A percentile compares a stretch with the other conserved stretches of the same genome.
These are phyloP conservation scores for Umbelopsis vinacea DNA, from an alignment of 192 early-diverging fungal species.

Conservation along the genomic window DNA sequence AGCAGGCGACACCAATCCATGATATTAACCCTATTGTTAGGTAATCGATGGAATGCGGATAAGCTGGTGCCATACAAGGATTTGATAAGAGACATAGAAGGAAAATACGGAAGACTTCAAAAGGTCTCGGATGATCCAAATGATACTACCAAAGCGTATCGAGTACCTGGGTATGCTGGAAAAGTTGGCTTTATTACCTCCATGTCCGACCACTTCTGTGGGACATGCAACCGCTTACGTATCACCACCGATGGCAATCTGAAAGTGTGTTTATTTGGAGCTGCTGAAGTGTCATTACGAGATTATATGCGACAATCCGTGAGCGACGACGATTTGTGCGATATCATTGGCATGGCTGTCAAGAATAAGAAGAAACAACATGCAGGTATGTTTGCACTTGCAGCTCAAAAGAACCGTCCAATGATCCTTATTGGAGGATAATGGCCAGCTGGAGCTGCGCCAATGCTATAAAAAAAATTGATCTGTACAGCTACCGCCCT, in stretches of 20 bases:
- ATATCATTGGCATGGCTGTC: slow-evolving; percentile 78
- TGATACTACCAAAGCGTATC: slow-evolving; percentile 86
- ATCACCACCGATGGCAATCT: slow-evolving; percentile 94
- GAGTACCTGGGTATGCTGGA: slow-evolving; percentile 80
- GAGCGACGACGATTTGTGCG: slow-evolving; percentile 67
- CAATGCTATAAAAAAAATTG: not conserved
- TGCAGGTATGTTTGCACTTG: slow-evolving; percentile 89
- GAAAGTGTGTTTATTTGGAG: slow-evolving; percentile 94
- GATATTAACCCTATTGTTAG: slow-evolving; percentile 31
- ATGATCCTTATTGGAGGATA: slow-evolving; percentile 97
- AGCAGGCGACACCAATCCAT: not conserved
- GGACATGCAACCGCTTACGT: slow-evolving; percentile 91
- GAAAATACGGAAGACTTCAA: slow-evolving; percentile 61
- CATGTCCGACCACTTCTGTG: slow-evolving; percentile 98
- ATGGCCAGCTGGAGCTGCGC: not conserved
- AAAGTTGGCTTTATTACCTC: slow-evolving; percentile 96
- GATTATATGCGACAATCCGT: slow-evolving; percentile 74
- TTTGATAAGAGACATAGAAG: slow-evolving; percentile 63
- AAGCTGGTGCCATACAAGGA: slow-evolving; percentile 88
- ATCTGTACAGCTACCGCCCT: not conserved
- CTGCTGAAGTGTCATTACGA: slow-evolving; percentile 83
- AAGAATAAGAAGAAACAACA: slow-evolving; percentile 91
- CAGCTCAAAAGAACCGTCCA: slow-evolving; percentile 84
- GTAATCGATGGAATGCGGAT: slow-evolving; percentile 84
- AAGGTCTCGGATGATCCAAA: slow-evolving; percentile 74